Percentiles rank a stretch among this genome's conserved stretches.
Conservation (phyloP, 2,329 filamentous ascomycete genomes). For the Alternaria sp. region DNA sequence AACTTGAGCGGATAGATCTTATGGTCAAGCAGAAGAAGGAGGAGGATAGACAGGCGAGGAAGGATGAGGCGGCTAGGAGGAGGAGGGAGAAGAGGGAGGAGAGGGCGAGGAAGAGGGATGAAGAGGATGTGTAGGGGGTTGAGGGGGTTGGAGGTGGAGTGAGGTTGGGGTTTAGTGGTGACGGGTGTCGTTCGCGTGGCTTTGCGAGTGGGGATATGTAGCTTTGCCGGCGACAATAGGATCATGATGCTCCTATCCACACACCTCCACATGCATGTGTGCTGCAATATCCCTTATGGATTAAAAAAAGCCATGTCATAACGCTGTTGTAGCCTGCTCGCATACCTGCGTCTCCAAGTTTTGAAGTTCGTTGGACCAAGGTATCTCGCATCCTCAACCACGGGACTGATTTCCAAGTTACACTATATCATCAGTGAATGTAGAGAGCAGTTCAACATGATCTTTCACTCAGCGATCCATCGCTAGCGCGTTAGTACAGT, state of each 20-base stretch:
- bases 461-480: no score
- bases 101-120: background rate
- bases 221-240: no score
- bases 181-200: background rate
- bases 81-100: background rate
- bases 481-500: background rate
- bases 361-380: background rate
- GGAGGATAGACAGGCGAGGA: background rate
- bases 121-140: background rate
- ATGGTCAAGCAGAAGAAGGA: background rate
- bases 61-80: background rate
- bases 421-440: background rate
- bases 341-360: no score
- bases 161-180: background rate
- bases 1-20: background rate
- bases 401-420: background rate
- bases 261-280: no score
- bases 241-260: rapidly evolving
- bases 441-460: background rate
- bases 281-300: no score
- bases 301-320: no score
- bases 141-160: background rate
- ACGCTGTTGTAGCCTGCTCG: no score
- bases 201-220: no score
- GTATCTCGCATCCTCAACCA: background rate